Evolutionary conservation across 106 monocot species (phyloP).

Genomic region (Apostasia shenzhenica): DNA sequence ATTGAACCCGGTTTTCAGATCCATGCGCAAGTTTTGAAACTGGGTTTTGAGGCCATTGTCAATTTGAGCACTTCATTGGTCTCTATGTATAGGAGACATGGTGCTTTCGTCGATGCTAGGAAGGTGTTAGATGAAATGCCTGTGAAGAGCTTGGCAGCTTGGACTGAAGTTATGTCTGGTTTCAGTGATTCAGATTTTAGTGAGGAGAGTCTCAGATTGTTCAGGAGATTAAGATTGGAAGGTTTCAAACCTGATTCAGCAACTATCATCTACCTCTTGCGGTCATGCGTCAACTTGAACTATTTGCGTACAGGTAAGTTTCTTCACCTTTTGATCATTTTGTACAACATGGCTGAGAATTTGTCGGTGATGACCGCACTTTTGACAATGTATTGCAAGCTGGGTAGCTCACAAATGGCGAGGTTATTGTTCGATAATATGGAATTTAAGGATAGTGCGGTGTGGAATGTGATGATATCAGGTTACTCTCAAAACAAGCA

Average conservation of each 20-base stretch:
- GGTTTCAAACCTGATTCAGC: conserved; percentile 17
- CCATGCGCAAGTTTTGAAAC: conserved; percentile 14
- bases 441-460: conserved; percentile 13
- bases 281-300: conserved; percentile 12
- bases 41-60: conserved; percentile 8
- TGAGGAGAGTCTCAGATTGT: conserved; percentile 5
- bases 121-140: neutral
- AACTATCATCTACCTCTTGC: conserved; percentile 14
- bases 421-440: conserved; percentile 22
- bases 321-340: conserved; percentile 13
- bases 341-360: conserved; percentile 15
- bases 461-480: conserved; percentile 35
- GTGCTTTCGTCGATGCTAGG: conserved; percentile 1
- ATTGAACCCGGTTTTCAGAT: neutral
- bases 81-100: conserved; percentile 8
- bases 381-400: conserved; percentile 29
- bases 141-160: conserved; percentile 4
- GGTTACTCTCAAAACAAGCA: conserved; percentile 12
- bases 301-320: conserved; percentile 7
- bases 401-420: conserved; percentile 15
- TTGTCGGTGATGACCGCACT: conserved; percentile 21
- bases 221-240: conserved; percentile 17
- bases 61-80: conserved; percentile 7
- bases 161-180: conserved; percentile 18
- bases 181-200: conserved; percentile 1